Evolutionary conservation across 768 basidiomycete genomes (phyloP).

Genomic region (Thelephora ganbajun): DNA sequence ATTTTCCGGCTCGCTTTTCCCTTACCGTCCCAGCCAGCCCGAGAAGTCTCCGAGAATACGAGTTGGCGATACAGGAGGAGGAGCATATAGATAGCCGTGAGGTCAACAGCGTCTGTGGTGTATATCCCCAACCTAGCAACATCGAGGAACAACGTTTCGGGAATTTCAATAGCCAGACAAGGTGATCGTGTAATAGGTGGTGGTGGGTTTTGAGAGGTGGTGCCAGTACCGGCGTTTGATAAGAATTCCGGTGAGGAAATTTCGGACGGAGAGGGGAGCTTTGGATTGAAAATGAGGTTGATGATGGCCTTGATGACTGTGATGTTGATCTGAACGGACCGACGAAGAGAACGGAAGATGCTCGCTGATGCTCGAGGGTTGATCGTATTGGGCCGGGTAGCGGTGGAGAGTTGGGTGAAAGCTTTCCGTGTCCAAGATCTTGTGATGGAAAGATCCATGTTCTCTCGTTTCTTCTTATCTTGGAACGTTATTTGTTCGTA

Average conservation of each 20-base stretch:
- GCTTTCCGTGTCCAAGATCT: conserved; percentile 7
- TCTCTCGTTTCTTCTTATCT: conserved; percentile 25
- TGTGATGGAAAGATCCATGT: conserved; percentile 8
- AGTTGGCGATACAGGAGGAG: conserved; percentile 72
- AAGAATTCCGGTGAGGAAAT: conserved; percentile 2
- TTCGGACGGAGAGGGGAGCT: conserved; percentile 3
- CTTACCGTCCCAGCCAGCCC: conserved; percentile 16
- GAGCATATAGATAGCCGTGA: conserved; percentile 67
- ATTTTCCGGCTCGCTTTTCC: conserved; percentile 23
- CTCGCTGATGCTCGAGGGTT: neutral
- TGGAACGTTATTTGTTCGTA: conserved; percentile 74
- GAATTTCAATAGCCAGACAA: conserved; percentile 23
- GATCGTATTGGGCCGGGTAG: neutral
- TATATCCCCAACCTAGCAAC: conserved; percentile 51
- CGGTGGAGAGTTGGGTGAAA: conserved; percentile 2
- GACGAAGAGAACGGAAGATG: conserved; percentile 5
- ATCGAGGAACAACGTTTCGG: conserved; percentile 77
- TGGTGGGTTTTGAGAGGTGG: conserved; percentile 47
- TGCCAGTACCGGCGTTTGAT: conserved; percentile 14
- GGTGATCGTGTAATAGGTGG: conserved; percentile 22
- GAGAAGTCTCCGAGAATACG: conserved; percentile 27
- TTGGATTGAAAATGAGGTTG: conserved; percentile 15
- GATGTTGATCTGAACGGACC: conserved; percentile 19
- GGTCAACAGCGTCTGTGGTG: conserved; percentile 60
- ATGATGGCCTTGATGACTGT: conserved; percentile 13